Evolutionary conservation across 1,284 basidiomycete genomes (phyloP), one percentile per base, ranked within the genome.

Genomic region (Tilletia walkeri): DNA sequence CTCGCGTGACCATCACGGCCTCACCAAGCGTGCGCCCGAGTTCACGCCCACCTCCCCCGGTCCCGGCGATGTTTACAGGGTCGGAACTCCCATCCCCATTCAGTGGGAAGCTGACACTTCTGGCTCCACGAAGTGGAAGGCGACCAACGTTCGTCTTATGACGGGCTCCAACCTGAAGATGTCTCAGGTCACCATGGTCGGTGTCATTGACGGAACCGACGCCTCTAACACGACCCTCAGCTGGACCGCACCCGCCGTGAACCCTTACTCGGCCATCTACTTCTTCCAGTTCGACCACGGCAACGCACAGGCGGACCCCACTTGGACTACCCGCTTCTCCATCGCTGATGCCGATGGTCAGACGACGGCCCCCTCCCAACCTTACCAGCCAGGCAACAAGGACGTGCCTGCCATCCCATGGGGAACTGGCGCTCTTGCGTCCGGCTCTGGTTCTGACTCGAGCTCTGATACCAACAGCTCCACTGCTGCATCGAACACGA

Each of bases 241-340:
- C 45, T 92, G 87, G 80, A 80, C 87, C n/a, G 93, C 92, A 83
- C 92, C 91, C 7, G 78, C 90, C 86, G 91, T 94, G 30, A 85
- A 85, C n/a, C 88, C 89, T 49, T 76, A 76, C 71, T 73, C 76
- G 54, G 70, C 56, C 63, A 77, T 80, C 67, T 72, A 74, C 70
- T 79, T 83, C 65, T 78, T 78, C 75, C 80, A 84, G 70, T 82
- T 80, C 76, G 75, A 74, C 36, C 72, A 79, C 72, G 67, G 38
- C 47, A 56, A 70, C 66, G 76, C 69, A 10, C 45, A 53, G 24
- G 56, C 72, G 41, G 84, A 86, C 75, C 86, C 86, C 59, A 86
- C 86, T 20, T 94, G 92, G 92, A 92, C 92, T 0, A 89, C 88
- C 7, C 90, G 92, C 50, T 94, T 93, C 86, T 86, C 90, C 53